Evolutionary conservation across 2,329 filamentous ascomycete species (phyloP), one percentile per base, ranked within the genome.

Genomic region (Escovopsis sp.): DNA sequence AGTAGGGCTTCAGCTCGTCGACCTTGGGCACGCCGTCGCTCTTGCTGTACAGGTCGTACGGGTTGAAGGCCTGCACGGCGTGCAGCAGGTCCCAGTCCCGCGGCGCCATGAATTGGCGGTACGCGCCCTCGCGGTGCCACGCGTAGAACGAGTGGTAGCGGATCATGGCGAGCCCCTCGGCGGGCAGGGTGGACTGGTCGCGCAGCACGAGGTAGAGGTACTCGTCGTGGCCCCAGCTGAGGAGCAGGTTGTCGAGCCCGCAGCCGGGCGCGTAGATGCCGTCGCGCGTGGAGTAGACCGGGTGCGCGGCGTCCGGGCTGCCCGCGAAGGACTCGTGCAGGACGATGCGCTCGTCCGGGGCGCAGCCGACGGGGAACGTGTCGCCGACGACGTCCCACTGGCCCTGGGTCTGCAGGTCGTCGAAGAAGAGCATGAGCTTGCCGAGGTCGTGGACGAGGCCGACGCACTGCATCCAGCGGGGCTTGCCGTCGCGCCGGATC

Each of bases 371-470:
- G 31, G 79, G 78, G 58, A 87, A 86, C 1, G 80, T 86, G 57
- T 87, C 81, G 38, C 86, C 86, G 18, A 94, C 86, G 3, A 93
- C 85, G 51, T 92, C 85, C 86, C 86, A 94, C 61, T 93, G 86
- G 35, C 85, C 85, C 49, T 79, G 63, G n/a, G 81, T 83, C 39
- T 50, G 50, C 34, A 59, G 54, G 36, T 57, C 56, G 41, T 74
- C 81, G 61, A 81, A 81, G 62, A 85, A 82, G 65, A 77, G 82
- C 43, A 85, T 70, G 10, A 87, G 69, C 60, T 86, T 87, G 55
- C 81, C 81, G 1, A 86, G 66, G 51, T 86, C 81, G 57, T 87
- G 81, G 54, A 86, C 78, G 17, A 87, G 66, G 6, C 80, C 80
- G 0, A 75, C 79, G 19, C 85, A 59, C 60, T 85, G 79, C 76